phyloP scores from a whole-genome alignment of 163 green algal genomes.

The Volvox carteri region DNA sequence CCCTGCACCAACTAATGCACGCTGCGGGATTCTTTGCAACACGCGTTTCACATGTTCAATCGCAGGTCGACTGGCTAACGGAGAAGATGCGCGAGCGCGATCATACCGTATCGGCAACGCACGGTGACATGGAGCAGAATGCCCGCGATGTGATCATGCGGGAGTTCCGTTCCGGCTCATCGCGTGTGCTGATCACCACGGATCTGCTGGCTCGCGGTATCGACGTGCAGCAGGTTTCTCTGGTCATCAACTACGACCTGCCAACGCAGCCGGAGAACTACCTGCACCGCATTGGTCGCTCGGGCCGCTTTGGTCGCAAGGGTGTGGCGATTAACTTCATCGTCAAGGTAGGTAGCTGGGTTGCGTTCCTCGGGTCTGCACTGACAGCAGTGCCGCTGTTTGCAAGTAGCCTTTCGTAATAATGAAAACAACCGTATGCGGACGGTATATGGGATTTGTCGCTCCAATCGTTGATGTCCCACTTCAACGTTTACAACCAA shows the following conservation, averaged over 20 bases:
- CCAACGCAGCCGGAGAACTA: conserved; percentile 99
- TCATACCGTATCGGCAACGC: conserved; percentile 99
- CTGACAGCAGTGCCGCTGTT: too few relatives aligned
- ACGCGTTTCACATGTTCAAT: too few relatives aligned
- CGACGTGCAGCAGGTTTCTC: conserved; percentile 99
- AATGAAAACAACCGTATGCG: too few relatives aligned
- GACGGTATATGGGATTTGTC: too few relatives aligned
- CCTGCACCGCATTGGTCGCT: conserved; percentile 98
- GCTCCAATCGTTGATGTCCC: too few relatives aligned
- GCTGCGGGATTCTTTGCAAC: background rate
- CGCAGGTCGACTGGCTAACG: conserved; percentile 99
- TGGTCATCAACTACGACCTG: conserved; percentile 99
- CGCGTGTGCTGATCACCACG: conserved; percentile 99
- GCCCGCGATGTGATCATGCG: conserved; percentile 99
- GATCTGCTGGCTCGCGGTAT: conserved; percentile 99
- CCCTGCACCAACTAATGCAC: background rate
- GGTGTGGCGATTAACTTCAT: conserved; percentile 99
- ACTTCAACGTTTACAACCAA: too few relatives aligned
- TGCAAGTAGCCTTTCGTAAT: too few relatives aligned
- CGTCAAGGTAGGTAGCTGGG: conserved; percentile 84
- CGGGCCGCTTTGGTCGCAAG: conserved; percentile 98
- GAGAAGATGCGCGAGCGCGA: conserved; percentile 99
- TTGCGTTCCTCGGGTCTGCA: too few relatives aligned
- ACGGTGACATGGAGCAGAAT: conserved; percentile 99
- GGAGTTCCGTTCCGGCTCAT: conserved; percentile 98